Conservation (phyloP, 495 filamentous ascomycete genomes). For the Viridothelium virens region DNA sequence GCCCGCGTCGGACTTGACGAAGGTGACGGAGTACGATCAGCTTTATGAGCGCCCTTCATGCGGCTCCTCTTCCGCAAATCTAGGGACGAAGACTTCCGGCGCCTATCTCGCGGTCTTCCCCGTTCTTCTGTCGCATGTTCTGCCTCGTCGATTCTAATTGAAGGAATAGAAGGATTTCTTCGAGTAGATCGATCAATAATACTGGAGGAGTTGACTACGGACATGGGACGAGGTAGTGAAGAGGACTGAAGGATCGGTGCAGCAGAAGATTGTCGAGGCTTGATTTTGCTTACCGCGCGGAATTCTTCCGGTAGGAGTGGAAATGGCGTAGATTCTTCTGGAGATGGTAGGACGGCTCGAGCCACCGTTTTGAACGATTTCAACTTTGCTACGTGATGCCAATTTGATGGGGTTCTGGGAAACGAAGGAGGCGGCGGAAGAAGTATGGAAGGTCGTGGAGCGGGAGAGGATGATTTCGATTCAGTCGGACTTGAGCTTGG, state of each 20-base stretch:
- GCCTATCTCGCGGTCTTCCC: neutral
- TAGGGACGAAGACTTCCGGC: neutral
- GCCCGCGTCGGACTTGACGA: neutral
- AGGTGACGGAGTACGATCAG: neutral
- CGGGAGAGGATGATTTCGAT: slow-evolving; percentile 14
- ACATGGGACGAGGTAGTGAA: slow-evolving; percentile 5
- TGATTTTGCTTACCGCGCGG: slow-evolving; percentile 13
- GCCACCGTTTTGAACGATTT: slow-evolving; percentile 20
- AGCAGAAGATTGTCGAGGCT: slow-evolving; percentile 14
- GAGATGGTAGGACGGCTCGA: slow-evolving; percentile 13
- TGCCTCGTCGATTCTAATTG: neutral
- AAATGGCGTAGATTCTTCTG: slow-evolving; percentile 10
- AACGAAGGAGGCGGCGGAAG: slow-evolving; percentile 16
- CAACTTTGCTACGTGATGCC: neutral
- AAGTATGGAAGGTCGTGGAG: slow-evolving; percentile 14
- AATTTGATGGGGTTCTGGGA: slow-evolving; percentile 8
- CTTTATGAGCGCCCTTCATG: too few species aligned
- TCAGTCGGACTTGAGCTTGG: slow-evolving; percentile 20
- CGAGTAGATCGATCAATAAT: neutral
- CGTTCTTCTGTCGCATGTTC: neutral
- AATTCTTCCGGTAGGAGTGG: slow-evolving; percentile 27
- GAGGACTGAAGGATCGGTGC: slow-evolving; percentile 7
- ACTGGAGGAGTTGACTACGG: neutral
- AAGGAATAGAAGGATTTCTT: neutral
- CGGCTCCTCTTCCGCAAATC: neutral